phyloP scores from a whole-genome alignment of 2,329 filamentous ascomycete species.

The Coleophoma crateriformis region DNA sequence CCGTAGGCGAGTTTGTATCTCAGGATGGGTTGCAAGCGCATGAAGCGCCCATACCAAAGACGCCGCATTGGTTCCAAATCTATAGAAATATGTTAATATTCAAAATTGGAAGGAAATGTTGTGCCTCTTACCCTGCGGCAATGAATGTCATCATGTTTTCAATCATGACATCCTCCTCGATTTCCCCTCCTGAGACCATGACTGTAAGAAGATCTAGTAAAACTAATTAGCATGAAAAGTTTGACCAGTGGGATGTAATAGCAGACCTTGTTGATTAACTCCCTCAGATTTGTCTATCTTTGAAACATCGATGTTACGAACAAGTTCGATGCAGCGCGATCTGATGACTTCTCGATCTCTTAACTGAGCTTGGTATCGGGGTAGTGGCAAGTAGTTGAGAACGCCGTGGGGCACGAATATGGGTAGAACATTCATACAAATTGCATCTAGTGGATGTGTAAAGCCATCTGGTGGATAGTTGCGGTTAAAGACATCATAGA shows the following conservation, averaged over 20 bases:
- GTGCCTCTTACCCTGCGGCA: conserved; percentile 33
- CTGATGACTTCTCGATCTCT: conserved; percentile 1
- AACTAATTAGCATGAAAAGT: too few relatives aligned
- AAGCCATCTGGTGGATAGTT: conserved; percentile 3
- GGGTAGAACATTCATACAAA: not conserved
- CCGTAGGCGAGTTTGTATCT: conserved; percentile 52
- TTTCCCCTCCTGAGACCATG: conserved; percentile 49
- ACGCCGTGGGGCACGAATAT: not conserved
- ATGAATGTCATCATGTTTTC: conserved; percentile 66
- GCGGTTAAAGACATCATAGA: conserved; percentile 1
- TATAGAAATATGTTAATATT: conserved; percentile 3
- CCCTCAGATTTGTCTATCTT: not conserved
- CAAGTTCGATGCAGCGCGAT: not conserved
- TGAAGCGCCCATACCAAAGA: conserved; percentile 59
- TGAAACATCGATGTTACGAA: not conserved
- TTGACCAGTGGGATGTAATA: too few relatives aligned
- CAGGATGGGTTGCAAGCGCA: conserved; percentile 51
- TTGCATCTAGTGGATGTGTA: not conserved
- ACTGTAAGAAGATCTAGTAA: conserved; percentile 30
- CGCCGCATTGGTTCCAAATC: conserved; percentile 61
- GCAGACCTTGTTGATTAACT: not conserved
- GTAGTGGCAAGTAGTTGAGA: not conserved
- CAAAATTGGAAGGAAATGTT: not conserved
- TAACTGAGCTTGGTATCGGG: not conserved
- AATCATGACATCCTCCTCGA: conserved; percentile 50